Evolutionary conservation across 2,329 filamentous ascomycete genomes (phyloP).

Genomic region (Ceratocystis ficicola): DNA sequence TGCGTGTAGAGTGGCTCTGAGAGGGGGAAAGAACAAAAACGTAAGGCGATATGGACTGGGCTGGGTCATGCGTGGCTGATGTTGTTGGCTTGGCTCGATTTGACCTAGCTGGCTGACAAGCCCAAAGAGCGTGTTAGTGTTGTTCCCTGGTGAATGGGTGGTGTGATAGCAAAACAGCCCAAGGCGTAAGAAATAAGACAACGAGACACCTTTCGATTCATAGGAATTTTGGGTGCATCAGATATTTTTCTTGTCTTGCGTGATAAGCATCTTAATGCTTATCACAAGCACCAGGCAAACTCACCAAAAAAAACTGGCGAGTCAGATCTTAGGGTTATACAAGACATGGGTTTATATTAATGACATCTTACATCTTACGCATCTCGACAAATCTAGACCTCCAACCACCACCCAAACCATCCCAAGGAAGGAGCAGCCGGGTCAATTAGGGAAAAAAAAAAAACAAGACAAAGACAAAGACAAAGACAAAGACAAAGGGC

Average conservation of each 20-base stretch:
- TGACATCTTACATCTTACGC: not conserved
- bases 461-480: not conserved
- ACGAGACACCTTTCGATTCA: not conserved
- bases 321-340: conserved; percentile 11
- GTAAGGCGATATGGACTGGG: too few relatives aligned
- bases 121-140: not conserved
- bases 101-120: not conserved
- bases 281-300: not conserved
- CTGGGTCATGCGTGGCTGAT: not conserved
- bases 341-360: conserved; percentile 5
- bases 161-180: not conserved
- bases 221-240: not conserved
- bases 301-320: not conserved
- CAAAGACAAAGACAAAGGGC: not conserved
- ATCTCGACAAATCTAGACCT: not conserved
- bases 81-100: not conserved
- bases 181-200: conserved; percentile 5
- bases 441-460: not conserved
- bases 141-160: not conserved
- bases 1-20: not conserved
- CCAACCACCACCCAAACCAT: not conserved
- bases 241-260: not conserved
- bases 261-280: conserved; percentile 5
- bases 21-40: not conserved
- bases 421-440: not conserved